Evolutionary conservation across 2,329 filamentous ascomycete genomes (phyloP), one percentile per base, ranked within the genome.

Genomic region (Emmonsia crescens): DNA sequence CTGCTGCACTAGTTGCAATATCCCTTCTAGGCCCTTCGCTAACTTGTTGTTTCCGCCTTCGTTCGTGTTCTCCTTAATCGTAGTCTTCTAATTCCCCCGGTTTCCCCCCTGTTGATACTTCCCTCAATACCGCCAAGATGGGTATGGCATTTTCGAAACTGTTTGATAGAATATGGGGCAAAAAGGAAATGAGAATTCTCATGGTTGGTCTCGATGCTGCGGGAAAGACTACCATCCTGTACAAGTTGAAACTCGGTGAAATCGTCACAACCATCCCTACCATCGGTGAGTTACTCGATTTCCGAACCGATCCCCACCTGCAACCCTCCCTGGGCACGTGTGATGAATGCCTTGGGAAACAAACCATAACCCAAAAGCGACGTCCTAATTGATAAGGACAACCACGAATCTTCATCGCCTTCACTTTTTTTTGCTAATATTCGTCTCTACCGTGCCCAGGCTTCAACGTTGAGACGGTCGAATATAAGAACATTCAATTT

Each of bases 181-280:
- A 96, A 89, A 97, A 97, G 88, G 94, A 99, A 87, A 99, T 99
- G 94, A 88, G 94, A 84, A 96, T 99, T 83, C 80, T 99, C 80
- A 99, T 99, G 94, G 92, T 99, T 73, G 94, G 94, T 85, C 87
- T 99, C 74, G 94, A 99, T 80, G 94, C 94, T 74, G 94, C 94
- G 78, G 94, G 94, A 89, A 99, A 99, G 86, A 99, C 94, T 75
- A 99, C 94, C 72, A 99, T 99, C 76, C 87, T 99, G 71, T 99
- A 99, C 84, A 99, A 99, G 86, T 87, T 99, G 79, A 99, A 99
- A 86, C 89, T 99, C 64, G 70, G 70, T 81, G 89, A 96, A 84
- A 94, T 96, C 77, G 94, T 97, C 78, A 97, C 94, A 75, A 99
- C 94, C 70, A 99, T 99, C 75, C 94, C 94, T 70, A 99, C 94